These are phyloP conservation scores for Rubroboletus satanas DNA, from an alignment of 768 basidiomycete genomes.

Conservation along the genomic window DNA sequence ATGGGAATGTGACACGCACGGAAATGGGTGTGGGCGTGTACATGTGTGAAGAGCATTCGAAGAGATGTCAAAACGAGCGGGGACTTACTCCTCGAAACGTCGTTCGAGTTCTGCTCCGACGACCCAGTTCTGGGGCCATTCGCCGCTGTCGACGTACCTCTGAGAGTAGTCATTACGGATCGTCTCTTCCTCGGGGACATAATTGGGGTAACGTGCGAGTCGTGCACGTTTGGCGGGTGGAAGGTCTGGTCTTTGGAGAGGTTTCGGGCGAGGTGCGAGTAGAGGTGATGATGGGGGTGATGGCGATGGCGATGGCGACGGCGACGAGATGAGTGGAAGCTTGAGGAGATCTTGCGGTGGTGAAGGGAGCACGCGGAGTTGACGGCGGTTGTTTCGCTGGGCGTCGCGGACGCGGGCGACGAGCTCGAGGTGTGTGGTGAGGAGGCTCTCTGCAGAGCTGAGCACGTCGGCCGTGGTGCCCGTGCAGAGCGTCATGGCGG, in stretches of 20 bases:
- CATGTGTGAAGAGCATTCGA: neutral
- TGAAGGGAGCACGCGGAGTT: conserved; percentile 50
- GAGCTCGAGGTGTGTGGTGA: conserved; percentile 58
- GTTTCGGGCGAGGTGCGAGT: conserved; percentile 31
- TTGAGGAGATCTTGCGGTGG: conserved; percentile 54
- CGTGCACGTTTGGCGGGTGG: conserved; percentile 75
- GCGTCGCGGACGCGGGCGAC: conserved; percentile 50
- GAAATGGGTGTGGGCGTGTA: neutral
- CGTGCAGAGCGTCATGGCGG: conserved; percentile 24
- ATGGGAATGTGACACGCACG: neutral
- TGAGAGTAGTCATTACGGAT: conserved; percentile 94
- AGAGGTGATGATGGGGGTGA: conserved; percentile 48
- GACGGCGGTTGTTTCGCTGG: conserved; percentile 56
- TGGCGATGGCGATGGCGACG: conserved; percentile 47
- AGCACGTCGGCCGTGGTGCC: conserved; percentile 50
- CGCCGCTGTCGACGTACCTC: conserved; percentile 85
- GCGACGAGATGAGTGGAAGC: conserved; percentile 56
- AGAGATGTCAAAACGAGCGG: neutral
- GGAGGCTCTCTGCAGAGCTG: conserved; percentile 59
- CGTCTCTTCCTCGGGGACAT: conserved; percentile 92
- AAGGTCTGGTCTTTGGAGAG: conserved; percentile 44
- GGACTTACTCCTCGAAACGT: conserved; percentile 87
- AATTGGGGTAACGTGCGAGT: conserved; percentile 68
- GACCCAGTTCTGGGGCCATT: conserved; percentile 94
- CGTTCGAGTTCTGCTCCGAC: conserved; percentile 83